phyloP scores from a whole-genome alignment of 176 grass and related monocot species.

The Eleusine indica region DNA sequence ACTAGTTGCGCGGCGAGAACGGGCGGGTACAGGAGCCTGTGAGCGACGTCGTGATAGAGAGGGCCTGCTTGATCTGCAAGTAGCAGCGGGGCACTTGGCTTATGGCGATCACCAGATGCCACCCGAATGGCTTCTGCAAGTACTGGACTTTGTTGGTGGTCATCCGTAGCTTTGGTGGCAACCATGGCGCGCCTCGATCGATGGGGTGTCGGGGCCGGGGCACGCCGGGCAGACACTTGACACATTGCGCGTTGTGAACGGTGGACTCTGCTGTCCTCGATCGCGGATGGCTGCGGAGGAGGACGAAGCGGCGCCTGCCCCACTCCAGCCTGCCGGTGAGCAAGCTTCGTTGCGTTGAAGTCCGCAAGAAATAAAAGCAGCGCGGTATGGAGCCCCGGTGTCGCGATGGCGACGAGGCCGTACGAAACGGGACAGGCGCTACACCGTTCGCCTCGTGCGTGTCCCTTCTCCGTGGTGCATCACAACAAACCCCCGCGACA shows the following conservation, averaged over 20 bases:
- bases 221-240: neutral
- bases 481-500: no score
- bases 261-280: neutral
- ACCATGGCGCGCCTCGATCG: neutral
- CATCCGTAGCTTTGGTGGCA: neutral
- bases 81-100: neutral
- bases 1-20: neutral
- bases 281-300: neutral
- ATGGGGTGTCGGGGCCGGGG: neutral
- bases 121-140: neutral
- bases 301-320: neutral
- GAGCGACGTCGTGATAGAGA: neutral
- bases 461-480: conserved; percentile 12
- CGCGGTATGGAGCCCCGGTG: conserved; percentile 8
- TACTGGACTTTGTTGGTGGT: neutral
- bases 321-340: neutral
- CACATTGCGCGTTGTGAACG: neutral
- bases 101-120: neutral
- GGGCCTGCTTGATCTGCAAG: neutral
- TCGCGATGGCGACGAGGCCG: conserved; percentile 9
- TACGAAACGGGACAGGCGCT: neutral
- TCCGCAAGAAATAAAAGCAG: neutral
- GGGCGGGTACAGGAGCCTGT: neutral
- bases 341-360: neutral
- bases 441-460: neutral